Conservation (phyloP, 345 rosid genomes). For the rapeseed (Brassica napus) region DNA sequence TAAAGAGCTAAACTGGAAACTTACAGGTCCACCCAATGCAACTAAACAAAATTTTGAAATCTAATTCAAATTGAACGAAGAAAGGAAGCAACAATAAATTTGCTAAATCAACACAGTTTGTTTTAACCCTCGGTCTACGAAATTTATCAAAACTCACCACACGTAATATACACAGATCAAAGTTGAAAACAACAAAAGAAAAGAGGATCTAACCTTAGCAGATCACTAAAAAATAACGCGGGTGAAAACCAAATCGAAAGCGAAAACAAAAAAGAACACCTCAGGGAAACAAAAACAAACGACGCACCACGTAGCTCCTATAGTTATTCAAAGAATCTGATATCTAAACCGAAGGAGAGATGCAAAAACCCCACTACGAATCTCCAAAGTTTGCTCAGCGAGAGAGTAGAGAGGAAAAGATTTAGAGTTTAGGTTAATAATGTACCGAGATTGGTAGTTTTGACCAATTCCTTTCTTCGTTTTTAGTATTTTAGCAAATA, state of each 20-base stretch:
- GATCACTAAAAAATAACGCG: neutral
- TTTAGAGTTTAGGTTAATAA: neutral
- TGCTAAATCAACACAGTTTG: neutral
- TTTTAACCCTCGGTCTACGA: neutral
- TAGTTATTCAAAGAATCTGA: neutral
- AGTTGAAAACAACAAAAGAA: neutral
- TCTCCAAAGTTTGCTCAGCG: neutral
- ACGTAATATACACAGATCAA: neutral
- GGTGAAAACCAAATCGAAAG: neutral
- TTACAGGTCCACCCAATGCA: neutral
- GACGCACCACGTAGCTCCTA: neutral
- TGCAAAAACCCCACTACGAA: neutral
- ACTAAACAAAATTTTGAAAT: neutral
- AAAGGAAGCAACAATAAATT: neutral
- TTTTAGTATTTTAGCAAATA: too few relatives aligned
- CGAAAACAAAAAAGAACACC: neutral
- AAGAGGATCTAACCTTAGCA: neutral
- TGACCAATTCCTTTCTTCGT: too few relatives aligned
- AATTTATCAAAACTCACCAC: neutral
- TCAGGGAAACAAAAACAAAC: neutral
- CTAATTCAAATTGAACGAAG: neutral
- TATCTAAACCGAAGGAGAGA: neutral
- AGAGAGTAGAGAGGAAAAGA: neutral
- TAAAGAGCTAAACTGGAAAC: neutral
- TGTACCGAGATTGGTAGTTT: too few relatives aligned